Percentiles rank a stretch among this genome's conserved stretches.
Conservation (phyloP, 331 rosid species). For the Quercus tomentella region DNA sequence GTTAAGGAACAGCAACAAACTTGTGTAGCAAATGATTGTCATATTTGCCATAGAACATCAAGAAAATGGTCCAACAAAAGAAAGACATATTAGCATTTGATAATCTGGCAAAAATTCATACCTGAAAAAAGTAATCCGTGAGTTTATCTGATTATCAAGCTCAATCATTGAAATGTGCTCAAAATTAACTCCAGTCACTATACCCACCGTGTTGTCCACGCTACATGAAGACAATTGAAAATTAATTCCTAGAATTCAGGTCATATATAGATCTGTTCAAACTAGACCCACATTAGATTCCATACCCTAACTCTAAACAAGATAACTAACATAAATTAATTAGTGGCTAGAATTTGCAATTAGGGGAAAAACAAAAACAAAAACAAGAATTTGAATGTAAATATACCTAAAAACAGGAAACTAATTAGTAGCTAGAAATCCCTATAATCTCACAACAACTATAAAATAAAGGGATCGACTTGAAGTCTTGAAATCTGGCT, state of each 20-base stretch:
- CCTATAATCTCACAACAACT: too few species aligned
- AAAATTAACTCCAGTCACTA: slow-evolving; percentile 56
- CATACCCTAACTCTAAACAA: not conserved
- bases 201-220: slow-evolving; percentile 59
- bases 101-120: slow-evolving; percentile 23
- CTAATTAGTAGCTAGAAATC: too few species aligned
- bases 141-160: slow-evolving; percentile 63
- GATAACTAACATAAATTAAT: too few species aligned
- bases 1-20: not conserved
- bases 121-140: slow-evolving; percentile 82
- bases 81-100: not conserved
- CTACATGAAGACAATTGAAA: slow-evolving; percentile 35
- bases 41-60: not conserved
- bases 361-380: not conserved
- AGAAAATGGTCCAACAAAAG: slow-evolving; percentile 2
- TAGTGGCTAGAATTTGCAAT: not conserved
- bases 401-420: too few species aligned
- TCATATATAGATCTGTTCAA: not conserved
- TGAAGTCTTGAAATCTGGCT: too few species aligned
- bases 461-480: too few species aligned
- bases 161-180: slow-evolving; percentile 35
- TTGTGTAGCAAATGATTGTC: not conserved
- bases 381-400: too few species aligned
- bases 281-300: not conserved
- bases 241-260: slow-evolving; percentile 3